A percentile compares a stretch with the other conserved stretches of the same genome.
phyloP scores from a whole-genome alignment of 352 stramenopile species.

The Pythium plurisporium region DNA sequence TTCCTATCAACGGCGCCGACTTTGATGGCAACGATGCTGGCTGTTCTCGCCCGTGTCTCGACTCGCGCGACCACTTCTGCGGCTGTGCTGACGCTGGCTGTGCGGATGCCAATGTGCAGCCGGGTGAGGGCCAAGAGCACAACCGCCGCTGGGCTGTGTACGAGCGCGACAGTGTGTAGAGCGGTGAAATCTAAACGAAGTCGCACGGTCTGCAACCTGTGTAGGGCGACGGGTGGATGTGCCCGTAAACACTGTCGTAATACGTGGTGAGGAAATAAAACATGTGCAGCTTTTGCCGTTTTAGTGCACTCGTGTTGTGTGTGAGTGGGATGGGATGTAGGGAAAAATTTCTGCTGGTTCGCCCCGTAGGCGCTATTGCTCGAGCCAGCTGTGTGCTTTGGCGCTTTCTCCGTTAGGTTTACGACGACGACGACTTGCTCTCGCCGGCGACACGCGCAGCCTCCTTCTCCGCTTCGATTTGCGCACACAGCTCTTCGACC shows the following conservation, averaged over 20 bases:
- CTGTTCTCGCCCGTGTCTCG: slow-evolving; percentile 73
- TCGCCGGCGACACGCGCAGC: slow-evolving; percentile 63
- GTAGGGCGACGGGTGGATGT: no score
- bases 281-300: background rate
- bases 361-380: no score
- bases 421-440: slow-evolving; percentile 61
- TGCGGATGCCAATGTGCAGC: slow-evolving; percentile 55
- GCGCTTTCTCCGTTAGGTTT: background rate
- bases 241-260: no score
- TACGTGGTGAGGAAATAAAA: background rate
- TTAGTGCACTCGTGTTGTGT: background rate
- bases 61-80: slow-evolving; percentile 71
- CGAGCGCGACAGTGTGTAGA: slow-evolving; percentile 47
- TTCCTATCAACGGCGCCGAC: slow-evolving; percentile 55
- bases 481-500: slow-evolving; percentile 72
- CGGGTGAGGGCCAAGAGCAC: slow-evolving; percentile 79
- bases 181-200: no score
- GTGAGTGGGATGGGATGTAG: no score
- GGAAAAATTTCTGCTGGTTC: no score
- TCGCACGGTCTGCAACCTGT: no score
- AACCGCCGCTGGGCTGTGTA: slow-evolving; percentile 90
- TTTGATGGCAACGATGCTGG: slow-evolving; percentile 78
- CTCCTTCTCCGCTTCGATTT: slow-evolving; percentile 85
- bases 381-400: no score
- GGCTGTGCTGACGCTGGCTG: slow-evolving; percentile 84